Evolutionary conservation across 768 basidiomycete genomes (phyloP), one percentile per base, ranked within the genome.

Genomic region (Pleurotus cornucopiae): DNA sequence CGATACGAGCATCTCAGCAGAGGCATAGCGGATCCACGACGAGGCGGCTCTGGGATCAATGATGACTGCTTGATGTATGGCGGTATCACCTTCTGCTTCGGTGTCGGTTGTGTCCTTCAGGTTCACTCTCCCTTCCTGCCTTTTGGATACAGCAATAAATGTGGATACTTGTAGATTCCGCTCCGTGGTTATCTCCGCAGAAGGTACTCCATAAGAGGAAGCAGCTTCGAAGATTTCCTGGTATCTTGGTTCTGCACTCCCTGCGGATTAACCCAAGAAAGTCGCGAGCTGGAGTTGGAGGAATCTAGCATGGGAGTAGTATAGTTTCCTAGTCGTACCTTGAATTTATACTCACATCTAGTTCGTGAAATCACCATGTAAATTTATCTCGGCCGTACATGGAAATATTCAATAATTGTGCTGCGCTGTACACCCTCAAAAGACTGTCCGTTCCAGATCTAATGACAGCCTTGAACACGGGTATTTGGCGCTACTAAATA

Each of bases 201-300:
- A 11, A 74, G 81, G 34, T 80, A 81, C 64, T 66, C 66, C 51
- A 79, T 83, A 62, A 69, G 70, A 21, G 82, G 81, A 14, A 67
- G 69, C n/a, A 60, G 66, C 6, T 66, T 67, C 49, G 68, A 68
- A 2, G 81, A 81, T 57, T 81, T 74, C 58, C 63, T 63, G 43
- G 55, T 70, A 4, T 63, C 74, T 0, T 71, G 65, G 18, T 81
- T 69, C 60, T 82, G 80, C 62, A 59, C 62, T 0, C 72, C 80
- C 13, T 84, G 82, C 62, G 71, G 71, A 9, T 74, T 83, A 45
- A 70, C 71, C 0, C 81, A 83, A 62, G 80, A 78, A 57, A 67
- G 67, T 26, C 69, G 72, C 20, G 80, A 83, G 58, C 58, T 83
- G 7, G 72, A 74, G 62, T 64, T 76, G 54, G 80, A 81, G 61